Conservation (phyloP, 2,329 filamentous ascomycete genomes). For the Dactylellina haptotyla region DNA sequence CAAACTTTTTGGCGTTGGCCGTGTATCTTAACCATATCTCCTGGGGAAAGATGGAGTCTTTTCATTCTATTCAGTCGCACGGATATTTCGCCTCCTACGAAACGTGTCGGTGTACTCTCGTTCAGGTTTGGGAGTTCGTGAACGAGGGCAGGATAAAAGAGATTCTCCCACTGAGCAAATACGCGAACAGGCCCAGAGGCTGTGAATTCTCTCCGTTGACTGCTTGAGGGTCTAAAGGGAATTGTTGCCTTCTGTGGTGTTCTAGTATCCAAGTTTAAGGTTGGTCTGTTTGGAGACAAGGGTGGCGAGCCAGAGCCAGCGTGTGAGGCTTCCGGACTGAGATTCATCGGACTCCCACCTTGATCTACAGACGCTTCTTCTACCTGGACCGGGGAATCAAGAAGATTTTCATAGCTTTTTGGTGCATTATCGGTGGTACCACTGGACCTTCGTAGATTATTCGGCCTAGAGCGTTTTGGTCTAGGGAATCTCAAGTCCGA, state of each 20-base stretch:
- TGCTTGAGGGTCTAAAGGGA: constrained; percentile 19
- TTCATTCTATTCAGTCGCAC: constrained; percentile 33
- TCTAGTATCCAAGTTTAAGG: neutral
- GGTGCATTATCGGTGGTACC: too few species aligned
- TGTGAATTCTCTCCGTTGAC: constrained; percentile 6
- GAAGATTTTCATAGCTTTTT: neutral
- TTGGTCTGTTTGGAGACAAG: neutral
- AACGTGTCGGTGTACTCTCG: constrained; percentile 13
- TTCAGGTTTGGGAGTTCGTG: constrained; percentile 14
- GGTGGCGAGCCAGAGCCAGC: neutral
- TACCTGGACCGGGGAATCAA: neutral
- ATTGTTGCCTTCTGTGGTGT: constrained; percentile 21
- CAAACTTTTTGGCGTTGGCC: constrained; percentile 26
- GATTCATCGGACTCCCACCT: constrained; percentile 22
- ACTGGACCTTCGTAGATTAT: neutral
- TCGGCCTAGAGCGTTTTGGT: constrained; percentile 3
- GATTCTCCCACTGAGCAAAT: constrained; percentile 15
- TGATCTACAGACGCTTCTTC: neutral
- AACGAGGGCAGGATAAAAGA: constrained; percentile 21
- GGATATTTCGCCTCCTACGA: constrained; percentile 14
- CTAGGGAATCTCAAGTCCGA: constrained; percentile 1
- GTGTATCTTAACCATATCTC: constrained; percentile 8
- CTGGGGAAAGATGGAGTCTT: constrained; percentile 12
- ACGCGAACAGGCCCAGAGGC: neutral
- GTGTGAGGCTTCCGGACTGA: neutral